Evolutionary conservation across 768 basidiomycete species (phyloP).

Genomic region (Coprinellus micaceus): DNA sequence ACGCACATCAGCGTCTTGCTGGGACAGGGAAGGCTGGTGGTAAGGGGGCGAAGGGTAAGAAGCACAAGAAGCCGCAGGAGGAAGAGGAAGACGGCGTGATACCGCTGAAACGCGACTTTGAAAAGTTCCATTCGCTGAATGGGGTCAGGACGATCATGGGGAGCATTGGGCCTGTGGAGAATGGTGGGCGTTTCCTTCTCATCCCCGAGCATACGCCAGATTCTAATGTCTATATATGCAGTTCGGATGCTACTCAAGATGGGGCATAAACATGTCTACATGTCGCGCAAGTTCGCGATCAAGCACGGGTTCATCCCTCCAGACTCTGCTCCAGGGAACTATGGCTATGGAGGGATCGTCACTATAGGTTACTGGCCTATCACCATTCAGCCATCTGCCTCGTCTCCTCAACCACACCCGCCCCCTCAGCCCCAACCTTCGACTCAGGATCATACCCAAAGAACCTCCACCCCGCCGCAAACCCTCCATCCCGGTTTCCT

Average conservation of each 20-base stretch:
- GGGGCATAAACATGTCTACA: constrained; percentile 92
- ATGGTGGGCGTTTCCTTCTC: constrained; percentile 49
- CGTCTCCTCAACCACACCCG: too few species aligned
- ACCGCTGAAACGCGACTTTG: constrained; percentile 73
- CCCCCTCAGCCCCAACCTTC: constrained; percentile 18
- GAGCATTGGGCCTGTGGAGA: constrained; percentile 83
- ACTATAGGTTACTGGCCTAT: constrained; percentile 88
- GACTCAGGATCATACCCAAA: constrained; percentile 17
- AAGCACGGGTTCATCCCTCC: constrained; percentile 83
- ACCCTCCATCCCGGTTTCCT: background rate
- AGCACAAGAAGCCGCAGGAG: constrained; percentile 16
- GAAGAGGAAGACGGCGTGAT: constrained; percentile 41
- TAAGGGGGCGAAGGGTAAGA: constrained; percentile 8
- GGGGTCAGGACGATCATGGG: constrained; percentile 93
- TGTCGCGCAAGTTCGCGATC: constrained; percentile 89
- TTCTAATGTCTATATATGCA: constrained; percentile 23
- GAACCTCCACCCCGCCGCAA: background rate
- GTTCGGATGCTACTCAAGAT: constrained; percentile 92
- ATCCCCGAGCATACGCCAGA: background rate
- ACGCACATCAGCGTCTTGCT: constrained; percentile 36
- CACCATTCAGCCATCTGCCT: constrained; percentile 50
- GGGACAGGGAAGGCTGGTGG: constrained; percentile 24
- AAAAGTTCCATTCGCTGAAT: constrained; percentile 84
- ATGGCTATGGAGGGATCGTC: constrained; percentile 89
- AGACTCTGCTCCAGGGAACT: constrained; percentile 84